phyloP scores from a whole-genome alignment of 2,329 filamentous ascomycete genomes.

The Scedosporium dehoogii region DNA sequence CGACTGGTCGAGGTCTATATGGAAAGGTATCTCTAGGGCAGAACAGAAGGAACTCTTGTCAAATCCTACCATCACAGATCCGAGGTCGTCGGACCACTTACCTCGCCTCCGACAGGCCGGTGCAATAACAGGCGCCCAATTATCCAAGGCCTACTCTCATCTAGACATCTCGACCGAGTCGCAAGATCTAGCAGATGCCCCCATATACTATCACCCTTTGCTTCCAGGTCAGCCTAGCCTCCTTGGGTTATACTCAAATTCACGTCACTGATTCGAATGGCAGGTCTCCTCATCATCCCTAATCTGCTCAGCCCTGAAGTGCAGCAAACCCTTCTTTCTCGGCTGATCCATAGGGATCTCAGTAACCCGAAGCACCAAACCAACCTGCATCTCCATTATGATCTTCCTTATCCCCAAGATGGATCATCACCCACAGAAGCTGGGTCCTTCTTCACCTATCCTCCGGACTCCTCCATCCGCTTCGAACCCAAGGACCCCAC shows the following conservation, averaged over 20 bases:
- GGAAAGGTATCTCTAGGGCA: constrained; percentile 64
- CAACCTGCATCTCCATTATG: constrained; percentile 80
- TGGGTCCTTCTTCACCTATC: constrained; percentile 44
- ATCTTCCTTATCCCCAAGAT: constrained; percentile 46
- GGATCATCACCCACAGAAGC: constrained; percentile 12
- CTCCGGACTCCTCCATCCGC: constrained; percentile 39
- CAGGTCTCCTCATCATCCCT: constrained; percentile 73
- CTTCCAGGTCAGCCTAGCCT: constrained; percentile 51
- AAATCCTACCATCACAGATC: constrained; percentile 46
- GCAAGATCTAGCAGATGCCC: constrained; percentile 24
- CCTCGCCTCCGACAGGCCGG: constrained; percentile 35
- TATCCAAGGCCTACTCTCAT: constrained; percentile 32
- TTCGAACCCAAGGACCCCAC: constrained; percentile 59
- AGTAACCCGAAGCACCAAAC: constrained; percentile 67
- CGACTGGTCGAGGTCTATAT: constrained; percentile 55
- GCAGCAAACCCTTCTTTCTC: constrained; percentile 61
- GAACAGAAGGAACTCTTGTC: constrained; percentile 39
- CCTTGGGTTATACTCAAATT: neutral
- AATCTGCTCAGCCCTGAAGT: constrained; percentile 58
- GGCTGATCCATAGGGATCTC: constrained; percentile 68
- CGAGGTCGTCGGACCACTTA: constrained; percentile 23
- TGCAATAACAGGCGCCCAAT: constrained; percentile 29
- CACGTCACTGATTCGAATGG: neutral
- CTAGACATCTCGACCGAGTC: constrained; percentile 25
- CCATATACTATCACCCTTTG: constrained; percentile 53